A percentile compares a stretch with the other conserved stretches of the same genome.
These are phyloP conservation scores for Cyclocybe cylindracea DNA, from an alignment of 768 basidiomycete species.

Conservation along the genomic window DNA sequence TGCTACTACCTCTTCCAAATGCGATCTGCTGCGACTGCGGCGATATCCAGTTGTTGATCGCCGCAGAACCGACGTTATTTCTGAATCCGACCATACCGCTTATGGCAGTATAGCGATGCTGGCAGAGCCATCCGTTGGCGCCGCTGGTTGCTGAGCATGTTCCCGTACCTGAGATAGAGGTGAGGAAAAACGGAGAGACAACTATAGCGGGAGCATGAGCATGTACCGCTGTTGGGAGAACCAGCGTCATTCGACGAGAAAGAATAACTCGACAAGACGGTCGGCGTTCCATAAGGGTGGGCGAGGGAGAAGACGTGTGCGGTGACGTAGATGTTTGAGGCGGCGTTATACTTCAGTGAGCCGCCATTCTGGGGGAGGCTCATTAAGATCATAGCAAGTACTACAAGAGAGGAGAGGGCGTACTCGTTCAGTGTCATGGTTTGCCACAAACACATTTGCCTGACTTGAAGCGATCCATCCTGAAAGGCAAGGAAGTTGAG, in stretches of 20 bases:
- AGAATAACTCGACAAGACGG: conserved; percentile 60
- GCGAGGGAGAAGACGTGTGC: conserved; percentile 67
- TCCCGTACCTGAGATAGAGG: conserved; percentile 35
- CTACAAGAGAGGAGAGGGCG: conserved; percentile 4
- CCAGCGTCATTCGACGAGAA: conserved; percentile 54
- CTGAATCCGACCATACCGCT: conserved; percentile 67
- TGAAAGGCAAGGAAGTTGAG: conserved; percentile 17
- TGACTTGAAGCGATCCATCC: conserved; percentile 56
- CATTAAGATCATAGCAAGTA: too few species aligned
- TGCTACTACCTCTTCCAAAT: conserved; percentile 54
- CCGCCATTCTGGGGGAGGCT: conserved; percentile 44
- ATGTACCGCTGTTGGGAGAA: conserved; percentile 56
- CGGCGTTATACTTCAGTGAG: conserved; percentile 59
- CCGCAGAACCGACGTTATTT: conserved; percentile 53
- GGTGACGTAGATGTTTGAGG: conserved; percentile 63
- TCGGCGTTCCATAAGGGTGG: conserved; percentile 67
- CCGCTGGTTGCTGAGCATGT: conserved; percentile 53
- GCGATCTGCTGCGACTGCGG: conserved; percentile 62
- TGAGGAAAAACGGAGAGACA: background rate
- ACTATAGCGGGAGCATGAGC: background rate
- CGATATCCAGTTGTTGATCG: conserved; percentile 58
- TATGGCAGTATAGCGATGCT: conserved; percentile 61
- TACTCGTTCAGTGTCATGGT: conserved; percentile 71
- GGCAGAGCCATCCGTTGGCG: conserved; percentile 64
- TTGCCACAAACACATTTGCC: conserved; percentile 68